Evolutionary conservation across 148 eudicot species (phyloP).

Genomic region (Persicaria tinctoria): DNA sequence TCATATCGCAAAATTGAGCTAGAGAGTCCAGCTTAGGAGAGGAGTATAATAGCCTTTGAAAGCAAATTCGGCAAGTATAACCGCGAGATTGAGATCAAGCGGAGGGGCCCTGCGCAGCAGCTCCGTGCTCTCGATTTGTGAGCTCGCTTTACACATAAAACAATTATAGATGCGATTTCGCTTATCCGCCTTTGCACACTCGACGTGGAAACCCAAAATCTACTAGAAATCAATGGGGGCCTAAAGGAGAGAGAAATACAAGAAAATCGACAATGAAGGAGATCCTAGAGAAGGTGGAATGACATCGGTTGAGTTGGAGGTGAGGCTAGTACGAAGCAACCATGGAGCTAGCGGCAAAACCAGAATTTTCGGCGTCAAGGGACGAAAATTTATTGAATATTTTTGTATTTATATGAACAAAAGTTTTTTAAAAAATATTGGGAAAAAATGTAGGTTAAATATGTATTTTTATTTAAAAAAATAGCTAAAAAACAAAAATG

Average conservation of each 20-base stretch:
- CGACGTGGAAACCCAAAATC: conserved; percentile 27
- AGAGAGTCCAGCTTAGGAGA: conserved; percentile 33
- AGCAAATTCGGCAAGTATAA: conserved; percentile 92
- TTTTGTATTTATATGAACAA: too few species aligned
- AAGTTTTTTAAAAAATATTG: too few species aligned
- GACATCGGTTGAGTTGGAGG: conserved; percentile 17
- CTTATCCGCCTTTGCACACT: neutral
- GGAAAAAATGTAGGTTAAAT: too few species aligned
- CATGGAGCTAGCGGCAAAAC: conserved; percentile 13
- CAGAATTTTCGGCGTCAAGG: too few species aligned
- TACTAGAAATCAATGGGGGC: conserved; percentile 17
- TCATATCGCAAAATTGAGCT: neutral
- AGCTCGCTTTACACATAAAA: conserved; percentile 23
- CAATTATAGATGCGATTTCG: conserved; percentile 16
- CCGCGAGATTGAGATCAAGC: conserved; percentile 84
- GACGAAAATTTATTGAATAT: too few species aligned
- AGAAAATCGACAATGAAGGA: conserved; percentile 15
- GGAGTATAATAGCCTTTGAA: conserved; percentile 84
- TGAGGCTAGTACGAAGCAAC: conserved; percentile 15
- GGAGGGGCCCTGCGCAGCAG: conserved; percentile 32
- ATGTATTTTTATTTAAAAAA: too few species aligned
- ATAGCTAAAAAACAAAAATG: too few species aligned
- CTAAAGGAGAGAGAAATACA: neutral
- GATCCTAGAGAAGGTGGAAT: conserved; percentile 14
- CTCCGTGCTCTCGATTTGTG: conserved; percentile 24